Evolutionary conservation across 2,329 filamentous ascomycete genomes (phyloP), one percentile per base, ranked within the genome.

Genomic region (Neonectria hederae): DNA sequence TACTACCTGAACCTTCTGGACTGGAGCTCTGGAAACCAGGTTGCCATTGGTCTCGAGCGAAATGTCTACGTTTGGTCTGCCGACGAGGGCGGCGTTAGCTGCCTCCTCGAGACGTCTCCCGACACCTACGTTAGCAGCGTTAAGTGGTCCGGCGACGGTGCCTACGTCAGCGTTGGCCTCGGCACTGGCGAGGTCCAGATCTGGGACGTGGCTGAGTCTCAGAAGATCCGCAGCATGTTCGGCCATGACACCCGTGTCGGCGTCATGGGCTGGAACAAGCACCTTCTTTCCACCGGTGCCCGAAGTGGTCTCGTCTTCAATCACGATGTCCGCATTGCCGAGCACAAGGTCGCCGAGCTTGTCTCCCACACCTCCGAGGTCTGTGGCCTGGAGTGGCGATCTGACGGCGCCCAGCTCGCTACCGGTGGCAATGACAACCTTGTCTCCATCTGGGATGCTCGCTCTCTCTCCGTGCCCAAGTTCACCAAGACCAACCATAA

Each of bases 401-500:
- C 94, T 19, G 96, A 99, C 77, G 96, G 96, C 72, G 93, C 95
- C 57, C 96, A 98, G 85, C 91, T 99, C 65, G 96, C 96, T 57
- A 98, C 96, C 59, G 96, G 96, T 75, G 96, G 94, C 79, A 99
- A 99, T 77, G 96, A 99, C 87, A 99, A 99, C 86, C 87, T 99
- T 59, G 96, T 99, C 71, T 97, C 93, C 75, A 99, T 99, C 83
- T 99, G 96, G 96, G 96, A 99, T 80, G 95, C 96, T 60, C 93
- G 96, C 54, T 96, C 93, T 9, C 87, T 99, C 65, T 90, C 89
- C 19, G 94, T 97, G 10, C 96, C 96, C 79, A 98, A 98, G 84
- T 98, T 98, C 86, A 96, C 94, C 82, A 99, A 99, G 90, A 97
- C 95, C 77, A 99, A 99, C 87, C 96, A 99, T 87, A 96, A 96